These are phyloP conservation scores for Taiozyma sp. DNA, from an alignment of 1,139 yeast genomes.

Conservation along the genomic window DNA sequence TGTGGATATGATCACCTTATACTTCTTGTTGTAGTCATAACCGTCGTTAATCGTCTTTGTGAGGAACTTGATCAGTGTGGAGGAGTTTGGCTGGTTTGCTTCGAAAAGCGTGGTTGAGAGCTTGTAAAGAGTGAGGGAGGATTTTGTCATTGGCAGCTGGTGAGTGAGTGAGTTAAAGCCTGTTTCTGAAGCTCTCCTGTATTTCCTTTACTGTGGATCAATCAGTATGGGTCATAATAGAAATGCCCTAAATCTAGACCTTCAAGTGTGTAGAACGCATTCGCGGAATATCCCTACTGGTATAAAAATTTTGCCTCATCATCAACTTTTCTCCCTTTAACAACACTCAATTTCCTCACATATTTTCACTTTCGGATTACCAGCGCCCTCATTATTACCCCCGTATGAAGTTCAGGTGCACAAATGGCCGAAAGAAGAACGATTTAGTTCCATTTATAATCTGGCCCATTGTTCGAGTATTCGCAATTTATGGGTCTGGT, in stretches of 20 bases:
- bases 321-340: not conserved
- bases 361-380: conserved; percentile 13
- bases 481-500: conserved; percentile 4
- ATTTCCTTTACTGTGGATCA: too few species aligned
- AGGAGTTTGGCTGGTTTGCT: not conserved
- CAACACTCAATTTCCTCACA: conserved; percentile 4
- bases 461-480: conserved; percentile 3
- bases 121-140: not conserved
- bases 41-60: conserved; percentile 36
- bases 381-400: conserved; percentile 11
- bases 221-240: too few species aligned
- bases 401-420: conserved; percentile 9
- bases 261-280: not conserved
- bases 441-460: conserved; percentile 9
- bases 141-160: not conserved
- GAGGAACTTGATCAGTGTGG: conserved; percentile 2
- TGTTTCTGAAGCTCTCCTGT: too few species aligned
- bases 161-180: too few species aligned
- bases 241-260: not conserved
- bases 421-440: conserved; percentile 15
- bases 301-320: not conserved
- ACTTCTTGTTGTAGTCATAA: conserved; percentile 41
- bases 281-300: not conserved
- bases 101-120: not conserved
- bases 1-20: conserved; percentile 35